Evolutionary conservation across 176 grass and related monocot species (phyloP).

Genomic region (Ananas comosus): DNA sequence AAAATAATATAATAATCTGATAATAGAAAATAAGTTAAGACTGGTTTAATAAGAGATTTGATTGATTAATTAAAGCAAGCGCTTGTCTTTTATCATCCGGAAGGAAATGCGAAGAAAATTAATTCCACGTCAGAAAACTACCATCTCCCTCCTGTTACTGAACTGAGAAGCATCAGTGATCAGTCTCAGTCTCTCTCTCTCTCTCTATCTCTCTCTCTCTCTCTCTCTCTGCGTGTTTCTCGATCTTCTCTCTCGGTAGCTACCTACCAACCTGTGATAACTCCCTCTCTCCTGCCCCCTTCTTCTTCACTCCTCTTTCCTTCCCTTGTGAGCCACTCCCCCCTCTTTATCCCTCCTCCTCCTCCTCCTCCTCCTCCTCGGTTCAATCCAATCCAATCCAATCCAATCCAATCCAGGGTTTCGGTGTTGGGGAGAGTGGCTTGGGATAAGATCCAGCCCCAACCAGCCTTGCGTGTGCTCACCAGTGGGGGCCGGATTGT

Average conservation of each 20-base stretch:
- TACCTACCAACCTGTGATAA: not conserved
- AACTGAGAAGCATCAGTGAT: not conserved
- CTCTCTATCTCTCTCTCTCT: not conserved
- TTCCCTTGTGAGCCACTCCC: not conserved
- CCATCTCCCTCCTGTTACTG: not conserved
- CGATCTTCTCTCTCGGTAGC: not conserved
- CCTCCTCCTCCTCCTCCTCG: not conserved
- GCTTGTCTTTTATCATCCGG: no score
- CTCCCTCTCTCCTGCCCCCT: not conserved
- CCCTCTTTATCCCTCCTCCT: not conserved
- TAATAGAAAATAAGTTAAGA: no score
- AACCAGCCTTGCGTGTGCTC: no score
- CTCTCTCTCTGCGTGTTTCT: not conserved
- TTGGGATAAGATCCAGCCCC: not conserved
- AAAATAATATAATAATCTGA: no score
- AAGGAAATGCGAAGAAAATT: no score
- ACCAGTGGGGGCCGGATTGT: no score
- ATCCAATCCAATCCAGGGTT: not conserved
- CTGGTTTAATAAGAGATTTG: no score
- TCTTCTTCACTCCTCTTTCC: not conserved
- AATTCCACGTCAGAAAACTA: no score
- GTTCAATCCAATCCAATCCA: not conserved
- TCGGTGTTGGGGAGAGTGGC: not conserved
- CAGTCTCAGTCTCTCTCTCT: not conserved
- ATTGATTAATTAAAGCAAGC: no score